Evolutionary conservation across 345 rosid genomes (phyloP), one percentile per base, ranked within the genome.

Genomic region (Erysimum cheiranthoides): DNA sequence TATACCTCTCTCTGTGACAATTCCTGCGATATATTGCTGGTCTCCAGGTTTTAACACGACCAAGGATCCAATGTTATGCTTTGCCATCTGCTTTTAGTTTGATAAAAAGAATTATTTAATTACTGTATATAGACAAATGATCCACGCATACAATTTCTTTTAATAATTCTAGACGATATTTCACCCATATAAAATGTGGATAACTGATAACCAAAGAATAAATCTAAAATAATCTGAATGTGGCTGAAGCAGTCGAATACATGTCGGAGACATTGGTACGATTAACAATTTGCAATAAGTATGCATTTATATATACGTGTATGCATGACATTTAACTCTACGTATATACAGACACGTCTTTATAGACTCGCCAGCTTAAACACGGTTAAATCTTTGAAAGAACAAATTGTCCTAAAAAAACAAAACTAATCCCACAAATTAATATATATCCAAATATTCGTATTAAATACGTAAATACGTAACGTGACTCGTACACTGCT

Each of bases 21-120:
- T 93, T 72, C 97, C 98, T 40, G 96, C 97, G 43, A 91, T 82
- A 27, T 77, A 70, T 51, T 80, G 89, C 60, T 85, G 77, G 28
- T 88, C 85, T 66, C 94, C 97, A 11, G 96, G 93, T 84, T 85
- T 89, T 66, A 91, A 85, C n/a, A 93, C 97, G 11, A 90, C 89
- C 74, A 91, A 60, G 14, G 98, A 93, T 73, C 98, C 98, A 30
- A 93, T 86, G 58, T 93, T 87, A 75, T 90, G 87, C 58, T 82
- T 71, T 12, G 98, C 94, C 97, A 93, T 91, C 97, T 91, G 90
- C 81, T 71, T 70, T 51, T 43, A 40, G 43, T 54, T 60, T 49
- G n/a, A 50, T 38, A 6, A 25, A 69, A 2, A 45, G 8, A 43
- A 45, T 25, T 11, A 57, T 5, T 39, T 30, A 39, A 12, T 40